Evolutionary conservation across 2,329 filamentous ascomycete species (phyloP).

Genomic region (Mycogone perniciosa): DNA sequence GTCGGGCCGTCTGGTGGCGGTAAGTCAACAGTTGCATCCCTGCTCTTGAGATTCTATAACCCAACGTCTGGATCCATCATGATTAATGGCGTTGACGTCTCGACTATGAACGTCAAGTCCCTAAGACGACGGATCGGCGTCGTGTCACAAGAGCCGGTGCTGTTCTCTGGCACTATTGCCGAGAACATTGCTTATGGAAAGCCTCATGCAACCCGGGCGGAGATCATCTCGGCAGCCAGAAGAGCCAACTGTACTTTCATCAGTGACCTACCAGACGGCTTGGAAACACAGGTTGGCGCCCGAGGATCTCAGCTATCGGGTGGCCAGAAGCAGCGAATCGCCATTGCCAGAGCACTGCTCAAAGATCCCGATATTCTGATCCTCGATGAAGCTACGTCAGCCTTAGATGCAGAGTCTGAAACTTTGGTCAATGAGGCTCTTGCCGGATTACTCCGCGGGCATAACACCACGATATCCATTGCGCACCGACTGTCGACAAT

Average conservation of each 20-base stretch:
- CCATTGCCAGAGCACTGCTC: conserved; percentile 87
- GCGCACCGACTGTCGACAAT: conserved; percentile 94
- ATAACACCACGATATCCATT: conserved; percentile 95
- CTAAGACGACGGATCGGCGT: conserved; percentile 87
- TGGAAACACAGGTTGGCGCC: conserved; percentile 90
- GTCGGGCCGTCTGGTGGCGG: conserved; percentile 94
- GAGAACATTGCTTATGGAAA: conserved; percentile 89
- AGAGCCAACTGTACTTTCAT: conserved; percentile 97
- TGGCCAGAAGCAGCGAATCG: conserved; percentile 95
- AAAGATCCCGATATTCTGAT: conserved; percentile 97
- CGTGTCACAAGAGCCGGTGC: conserved; percentile 90
- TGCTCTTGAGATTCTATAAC: conserved; percentile 86
- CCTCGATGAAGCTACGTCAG: conserved; percentile 92
- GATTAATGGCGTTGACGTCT: conserved; percentile 80
- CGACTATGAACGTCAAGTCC: conserved; percentile 86
- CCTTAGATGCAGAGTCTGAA: conserved; percentile 92
- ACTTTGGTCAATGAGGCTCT: conserved; percentile 92
- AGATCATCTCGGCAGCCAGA: conserved; percentile 80
- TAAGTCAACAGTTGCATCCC: conserved; percentile 90
- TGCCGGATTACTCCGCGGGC: conserved; percentile 69
- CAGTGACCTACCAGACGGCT: conserved; percentile 88
- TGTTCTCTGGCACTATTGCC: conserved; percentile 75
- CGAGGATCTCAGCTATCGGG: conserved; percentile 90
- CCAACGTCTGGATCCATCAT: conserved; percentile 70
- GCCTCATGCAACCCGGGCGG: conserved; percentile 66